These are phyloP conservation scores for Pittosporum tobira DNA, from an alignment of 129 eudicot species.

Conservation along the genomic window DNA sequence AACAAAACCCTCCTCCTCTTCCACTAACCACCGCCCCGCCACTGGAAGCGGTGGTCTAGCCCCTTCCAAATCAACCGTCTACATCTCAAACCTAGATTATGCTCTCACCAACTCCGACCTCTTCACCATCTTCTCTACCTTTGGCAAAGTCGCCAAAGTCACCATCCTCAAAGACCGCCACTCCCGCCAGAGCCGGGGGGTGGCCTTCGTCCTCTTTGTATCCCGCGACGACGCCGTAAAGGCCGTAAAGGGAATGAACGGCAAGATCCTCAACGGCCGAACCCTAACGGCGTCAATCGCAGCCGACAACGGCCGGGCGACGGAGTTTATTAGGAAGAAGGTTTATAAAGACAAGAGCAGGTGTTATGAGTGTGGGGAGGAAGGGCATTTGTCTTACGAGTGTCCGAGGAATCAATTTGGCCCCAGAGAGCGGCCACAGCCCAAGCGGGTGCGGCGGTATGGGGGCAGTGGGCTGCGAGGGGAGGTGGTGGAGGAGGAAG, in stretches of 20 bases:
- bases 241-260: conserved; percentile 49
- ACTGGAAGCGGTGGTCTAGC: conserved; percentile 72
- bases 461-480: conserved; percentile 21
- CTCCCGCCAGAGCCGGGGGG: conserved; percentile 88
- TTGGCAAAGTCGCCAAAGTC: conserved; percentile 90
- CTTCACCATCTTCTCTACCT: conserved; percentile 84
- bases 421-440: conserved; percentile 57
- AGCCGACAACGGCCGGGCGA: conserved; percentile 76
- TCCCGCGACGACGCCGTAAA: conserved; percentile 56
- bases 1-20: conserved; percentile 26
- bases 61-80: conserved; percentile 90
- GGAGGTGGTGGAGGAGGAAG: conserved; percentile 37
- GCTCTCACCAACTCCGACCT: conserved; percentile 78
- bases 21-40: conserved; percentile 18
- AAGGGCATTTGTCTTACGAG: conserved; percentile 88
- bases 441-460: conserved; percentile 41
- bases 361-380: conserved; percentile 94
- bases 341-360: conserved; percentile 81
- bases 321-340: conserved; percentile 63
- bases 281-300: conserved; percentile 70
- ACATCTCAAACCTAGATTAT: conserved; percentile 70
- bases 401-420: conserved; percentile 81
- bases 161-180: conserved; percentile 63
- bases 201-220: conserved; percentile 78
- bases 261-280: conserved; percentile 54